Base-by-base conservation (phyloP, 495 filamentous ascomycete species). In the Penicillium pancosmium region DNA sequence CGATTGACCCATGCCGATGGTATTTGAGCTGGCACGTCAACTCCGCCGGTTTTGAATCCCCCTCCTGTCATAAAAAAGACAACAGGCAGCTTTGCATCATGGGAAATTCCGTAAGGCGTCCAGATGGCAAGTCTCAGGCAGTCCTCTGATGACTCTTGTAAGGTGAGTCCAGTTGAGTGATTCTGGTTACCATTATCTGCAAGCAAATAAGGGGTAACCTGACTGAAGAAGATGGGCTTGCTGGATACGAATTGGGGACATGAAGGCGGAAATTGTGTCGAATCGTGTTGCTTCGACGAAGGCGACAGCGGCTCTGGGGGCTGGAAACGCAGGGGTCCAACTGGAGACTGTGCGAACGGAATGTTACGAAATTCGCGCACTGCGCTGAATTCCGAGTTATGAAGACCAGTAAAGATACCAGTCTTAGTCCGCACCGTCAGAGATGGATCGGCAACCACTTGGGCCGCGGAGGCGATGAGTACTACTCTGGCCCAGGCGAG, bases 81-180 rank as follows among this genome's bases (percentile, higher is more conserved):
- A 21, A 64, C 62, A 10, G 62, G 62, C 1, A 64, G 38, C 7
- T 61, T 61, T 23, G 56, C 43, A n/a, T 56, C 41, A 6, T 23
- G 25, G 7, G 57, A 55, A 27, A 47, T 38, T 4, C 48, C 55
- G 19, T 51, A 55, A 11, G 66, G 63, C 3, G 78, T 71, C 78
- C 80, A 83, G 31, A 85, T 68, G 15, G 74, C 73, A 23, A 84
- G 67, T 34, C 68, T 73, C 33, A 85, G 67, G 54, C 82, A 84
- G 63, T 83, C 79, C 58, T 86, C 83, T 5, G 56, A 52, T 18
- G 48, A 43, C 3, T 23, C 50, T 44, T 49, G 44, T 15, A 52
- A 16, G 40, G 21, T 47, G n/a, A 58, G 48, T n/a, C 40, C 50
- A 18, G 23, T 52, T 4, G 35, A 21, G 25, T 52, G 56, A 16